Conservation (phyloP, 2,329 filamentous ascomycete genomes). For the Fusarium praegraminearum region DNA sequence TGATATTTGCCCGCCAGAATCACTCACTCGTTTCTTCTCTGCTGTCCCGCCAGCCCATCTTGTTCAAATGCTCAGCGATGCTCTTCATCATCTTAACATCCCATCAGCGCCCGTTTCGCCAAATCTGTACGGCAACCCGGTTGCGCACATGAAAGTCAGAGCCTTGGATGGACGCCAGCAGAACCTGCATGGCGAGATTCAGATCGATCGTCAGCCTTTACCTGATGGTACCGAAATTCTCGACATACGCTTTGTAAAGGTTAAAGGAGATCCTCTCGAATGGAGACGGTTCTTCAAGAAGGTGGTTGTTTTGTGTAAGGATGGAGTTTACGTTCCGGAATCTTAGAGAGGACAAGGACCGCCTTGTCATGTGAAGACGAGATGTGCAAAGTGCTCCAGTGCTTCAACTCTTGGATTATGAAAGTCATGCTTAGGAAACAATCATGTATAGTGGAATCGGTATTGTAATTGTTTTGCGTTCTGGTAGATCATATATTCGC, state of each 20-base stretch:
- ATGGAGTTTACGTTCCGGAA: slow-evolving; percentile 75
- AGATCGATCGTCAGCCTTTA: slow-evolving; percentile 74
- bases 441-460: slow-evolving; percentile 5
- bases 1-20: slow-evolving; percentile 89
- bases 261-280: slow-evolving; percentile 94
- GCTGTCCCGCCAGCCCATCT: slow-evolving; percentile 80
- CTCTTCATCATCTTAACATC: slow-evolving; percentile 87
- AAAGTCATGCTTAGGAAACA: slow-evolving; percentile 17
- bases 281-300: slow-evolving; percentile 98
- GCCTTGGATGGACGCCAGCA: slow-evolving; percentile 79
- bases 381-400: background rate
- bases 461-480: background rate
- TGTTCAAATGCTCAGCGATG: slow-evolving; percentile 81
- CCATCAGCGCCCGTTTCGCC: slow-evolving; percentile 69
- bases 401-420: slow-evolving; percentile 1
- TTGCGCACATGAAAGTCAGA: slow-evolving; percentile 77
- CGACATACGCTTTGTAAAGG: slow-evolving; percentile 92
- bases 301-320: slow-evolving; percentile 87
- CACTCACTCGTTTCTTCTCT: slow-evolving; percentile 93
- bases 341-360: slow-evolving; percentile 49
- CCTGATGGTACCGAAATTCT: slow-evolving; percentile 71
- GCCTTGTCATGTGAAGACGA: slow-evolving; percentile 29
- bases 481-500: background rate
- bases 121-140: slow-evolving; percentile 64
- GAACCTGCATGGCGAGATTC: slow-evolving; percentile 78